These are phyloP conservation scores for Pseudogymnoascus sp. DNA, from an alignment of 2,329 filamentous ascomycete species.

Conservation along the genomic window DNA sequence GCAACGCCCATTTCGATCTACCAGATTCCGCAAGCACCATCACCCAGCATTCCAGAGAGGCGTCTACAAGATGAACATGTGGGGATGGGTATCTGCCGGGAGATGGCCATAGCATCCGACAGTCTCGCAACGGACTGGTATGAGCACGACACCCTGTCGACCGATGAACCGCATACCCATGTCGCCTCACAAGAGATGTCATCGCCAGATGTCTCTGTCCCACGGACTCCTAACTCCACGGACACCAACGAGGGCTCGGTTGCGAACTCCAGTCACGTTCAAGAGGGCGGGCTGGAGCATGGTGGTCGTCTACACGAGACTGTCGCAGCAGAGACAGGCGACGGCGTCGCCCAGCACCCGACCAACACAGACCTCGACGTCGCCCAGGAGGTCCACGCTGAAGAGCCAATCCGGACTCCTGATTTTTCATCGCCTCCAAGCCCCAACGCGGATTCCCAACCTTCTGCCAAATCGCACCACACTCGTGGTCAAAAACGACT, in stretches of 20 bases:
- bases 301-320: background rate
- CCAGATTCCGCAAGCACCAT: background rate
- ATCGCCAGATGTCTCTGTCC: background rate
- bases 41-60: background rate
- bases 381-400: background rate
- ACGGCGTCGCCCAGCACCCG: background rate
- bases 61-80: background rate
- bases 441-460: background rate
- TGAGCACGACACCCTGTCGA: background rate
- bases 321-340: background rate
- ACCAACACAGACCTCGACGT: no score
- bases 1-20: background rate
- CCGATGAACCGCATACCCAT: background rate
- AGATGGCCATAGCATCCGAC: background rate
- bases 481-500: background rate
- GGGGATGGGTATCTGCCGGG: background rate
- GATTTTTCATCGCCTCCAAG: background rate
- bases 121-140: background rate
- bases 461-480: background rate
- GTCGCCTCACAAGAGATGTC: background rate
- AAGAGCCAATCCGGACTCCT: background rate
- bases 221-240: background rate
- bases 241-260: background rate
- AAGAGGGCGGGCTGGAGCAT: background rate
- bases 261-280: background rate